Conservation (phyloP, 345 rosid genomes). For the Eucalyptus microcorys region DNA sequence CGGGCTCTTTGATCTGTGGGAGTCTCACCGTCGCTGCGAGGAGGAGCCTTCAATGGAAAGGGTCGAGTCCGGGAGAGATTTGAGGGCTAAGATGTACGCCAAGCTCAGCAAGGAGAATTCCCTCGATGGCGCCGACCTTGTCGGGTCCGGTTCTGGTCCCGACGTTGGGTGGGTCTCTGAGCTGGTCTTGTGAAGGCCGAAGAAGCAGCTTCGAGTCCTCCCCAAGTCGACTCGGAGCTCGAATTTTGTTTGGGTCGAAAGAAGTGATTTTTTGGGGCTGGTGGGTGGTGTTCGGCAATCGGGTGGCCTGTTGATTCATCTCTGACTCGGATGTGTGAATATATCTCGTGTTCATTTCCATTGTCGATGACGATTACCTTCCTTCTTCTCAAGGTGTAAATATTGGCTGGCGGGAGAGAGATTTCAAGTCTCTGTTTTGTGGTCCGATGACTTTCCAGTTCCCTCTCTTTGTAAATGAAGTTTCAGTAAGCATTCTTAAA, state of each 20-base stretch:
- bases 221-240: not conserved
- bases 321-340: not conserved
- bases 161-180: conserved; percentile 90
- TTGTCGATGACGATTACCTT: not conserved
- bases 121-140: conserved; percentile 6
- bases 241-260: not conserved
- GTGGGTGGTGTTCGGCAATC: not conserved
- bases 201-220: not conserved
- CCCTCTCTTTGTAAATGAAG: not conserved
- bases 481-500: not conserved
- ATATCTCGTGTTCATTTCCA: not conserved
- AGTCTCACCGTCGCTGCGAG: conserved; percentile 12
- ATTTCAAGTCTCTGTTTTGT: not conserved
- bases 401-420: not conserved
- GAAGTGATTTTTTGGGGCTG: not conserved
- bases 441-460: not conserved
- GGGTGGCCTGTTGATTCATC: not conserved
- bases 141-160: conserved; percentile 11
- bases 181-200: conserved; percentile 17
- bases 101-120: conserved; percentile 61
- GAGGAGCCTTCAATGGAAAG: conserved; percentile 66
- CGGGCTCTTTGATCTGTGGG: conserved; percentile 28
- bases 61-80: conserved; percentile 73
- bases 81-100: conserved; percentile 54
- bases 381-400: not conserved